phyloP scores from a whole-genome alignment of 768 basidiomycete genomes.

The Suillus bovinus region DNA sequence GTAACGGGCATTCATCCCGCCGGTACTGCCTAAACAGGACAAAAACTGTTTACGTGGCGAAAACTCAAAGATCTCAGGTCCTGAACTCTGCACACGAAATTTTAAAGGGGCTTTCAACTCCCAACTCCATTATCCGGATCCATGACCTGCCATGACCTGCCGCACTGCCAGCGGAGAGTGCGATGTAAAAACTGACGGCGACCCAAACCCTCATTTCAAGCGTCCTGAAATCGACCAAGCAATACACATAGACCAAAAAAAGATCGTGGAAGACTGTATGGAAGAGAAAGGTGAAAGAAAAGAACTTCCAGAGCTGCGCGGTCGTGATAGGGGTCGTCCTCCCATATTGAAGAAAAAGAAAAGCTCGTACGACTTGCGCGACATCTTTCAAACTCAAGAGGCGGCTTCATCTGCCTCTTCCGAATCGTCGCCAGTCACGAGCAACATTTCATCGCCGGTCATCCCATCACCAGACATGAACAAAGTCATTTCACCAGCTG shows the following conservation, averaged over 20 bases:
- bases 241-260: background rate
- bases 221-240: background rate
- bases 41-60: too few relatives aligned
- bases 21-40: background rate
- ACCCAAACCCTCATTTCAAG: background rate
- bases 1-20: background rate
- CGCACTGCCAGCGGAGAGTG: background rate
- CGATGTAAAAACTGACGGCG: too few relatives aligned
- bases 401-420: background rate
- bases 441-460: background rate
- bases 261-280: background rate
- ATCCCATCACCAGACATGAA: background rate
- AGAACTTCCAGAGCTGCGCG: background rate
- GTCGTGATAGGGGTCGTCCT: background rate
- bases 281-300: background rate
- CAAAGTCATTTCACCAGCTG: background rate
- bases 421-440: background rate
- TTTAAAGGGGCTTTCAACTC: background rate
- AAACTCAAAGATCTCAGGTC: too few relatives aligned
- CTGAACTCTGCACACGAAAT: too few relatives aligned
- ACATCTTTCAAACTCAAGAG: slow-evolving; percentile 25
- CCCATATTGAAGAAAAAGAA: slow-evolving; percentile 36
- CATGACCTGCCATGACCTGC: slow-evolving; percentile 2
- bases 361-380: slow-evolving; percentile 34
- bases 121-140: background rate